phyloP scores from a whole-genome alignment of 768 basidiomycete species.

The Psilocybe tampanensis region DNA sequence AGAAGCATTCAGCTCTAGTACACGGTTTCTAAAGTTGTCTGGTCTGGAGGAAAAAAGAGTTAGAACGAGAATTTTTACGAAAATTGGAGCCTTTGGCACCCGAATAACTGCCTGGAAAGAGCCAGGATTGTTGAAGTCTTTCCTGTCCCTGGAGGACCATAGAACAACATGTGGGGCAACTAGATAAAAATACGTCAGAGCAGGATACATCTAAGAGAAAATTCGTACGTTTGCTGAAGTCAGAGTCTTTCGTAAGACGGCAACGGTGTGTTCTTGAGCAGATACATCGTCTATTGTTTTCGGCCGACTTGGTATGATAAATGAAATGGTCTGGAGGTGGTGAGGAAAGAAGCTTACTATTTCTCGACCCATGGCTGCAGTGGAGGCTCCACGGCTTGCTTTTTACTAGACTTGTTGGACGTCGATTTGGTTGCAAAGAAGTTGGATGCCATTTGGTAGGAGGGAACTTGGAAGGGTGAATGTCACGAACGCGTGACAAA shows the following conservation, averaged over 20 bases:
- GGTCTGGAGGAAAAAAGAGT: constrained; percentile 58
- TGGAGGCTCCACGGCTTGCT: constrained; percentile 54
- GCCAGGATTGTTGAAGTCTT: constrained; percentile 99
- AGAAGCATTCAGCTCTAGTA: constrained; percentile 97
- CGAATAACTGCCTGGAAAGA: constrained; percentile 90
- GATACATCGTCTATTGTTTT: constrained; percentile 98
- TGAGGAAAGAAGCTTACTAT: constrained; percentile 64
- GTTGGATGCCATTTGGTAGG: constrained; percentile 53
- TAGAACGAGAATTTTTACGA: not conserved
- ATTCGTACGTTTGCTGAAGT: constrained; percentile 82
- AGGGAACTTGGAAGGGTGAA: not conserved
- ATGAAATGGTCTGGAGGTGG: not conserved
- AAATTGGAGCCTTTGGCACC: constrained; percentile 48
- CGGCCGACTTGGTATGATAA: constrained; percentile 65
- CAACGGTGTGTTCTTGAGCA: constrained; percentile 95
- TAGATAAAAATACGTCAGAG: not conserved
- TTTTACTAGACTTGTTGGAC: constrained; percentile 40
- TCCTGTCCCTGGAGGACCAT: constrained; percentile 97
- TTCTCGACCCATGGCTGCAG: constrained; percentile 98
- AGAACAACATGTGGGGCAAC: constrained; percentile 99
- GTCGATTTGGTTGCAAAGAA: constrained; percentile 62
- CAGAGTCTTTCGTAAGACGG: constrained; percentile 88
- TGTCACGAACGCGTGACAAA: constrained; percentile 53
- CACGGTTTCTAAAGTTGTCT: constrained; percentile 90
- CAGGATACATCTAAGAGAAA: not conserved